A percentile compares a stretch with the other conserved stretches of the same genome.
Evolutionary conservation across 2,329 filamentous ascomycete genomes (phyloP).

Genomic region (Paracoccidioides brasiliensis): DNA sequence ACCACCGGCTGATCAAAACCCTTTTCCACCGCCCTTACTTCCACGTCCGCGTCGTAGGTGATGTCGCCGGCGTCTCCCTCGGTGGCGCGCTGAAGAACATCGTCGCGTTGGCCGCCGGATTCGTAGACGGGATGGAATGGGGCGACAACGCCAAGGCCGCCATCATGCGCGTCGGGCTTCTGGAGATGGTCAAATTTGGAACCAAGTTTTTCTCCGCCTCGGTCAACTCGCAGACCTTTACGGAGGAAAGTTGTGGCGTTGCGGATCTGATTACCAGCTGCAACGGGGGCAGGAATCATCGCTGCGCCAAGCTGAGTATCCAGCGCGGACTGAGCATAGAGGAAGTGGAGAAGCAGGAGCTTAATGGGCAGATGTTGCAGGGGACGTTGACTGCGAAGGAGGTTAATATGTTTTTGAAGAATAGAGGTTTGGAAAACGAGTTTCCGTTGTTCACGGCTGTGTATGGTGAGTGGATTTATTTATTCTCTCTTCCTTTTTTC

Average conservation of each 20-base stretch:
- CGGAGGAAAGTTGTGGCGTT: constrained; percentile 90
- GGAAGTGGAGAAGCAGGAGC: constrained; percentile 75
- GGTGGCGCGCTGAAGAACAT: constrained; percentile 95
- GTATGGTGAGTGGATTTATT: constrained; percentile 37
- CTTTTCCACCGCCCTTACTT: constrained; percentile 97
- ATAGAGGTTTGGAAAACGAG: constrained; percentile 60
- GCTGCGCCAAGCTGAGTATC: constrained; percentile 79
- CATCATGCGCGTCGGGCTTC: constrained; percentile 86
- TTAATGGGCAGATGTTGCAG: constrained; percentile 95
- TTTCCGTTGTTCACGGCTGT: constrained; percentile 92
- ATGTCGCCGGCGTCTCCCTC: constrained; percentile 93
- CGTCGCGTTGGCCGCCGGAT: constrained; percentile 84
- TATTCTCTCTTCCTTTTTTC: neutral
- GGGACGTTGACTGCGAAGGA: constrained; percentile 85
- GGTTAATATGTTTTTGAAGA: constrained; percentile 77
- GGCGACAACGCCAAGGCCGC: constrained; percentile 98
- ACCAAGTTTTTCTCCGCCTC: constrained; percentile 82
- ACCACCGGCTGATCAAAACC: constrained; percentile 67
- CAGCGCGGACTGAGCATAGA: constrained; percentile 66
- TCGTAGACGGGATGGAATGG: constrained; percentile 91
- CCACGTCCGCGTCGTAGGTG: constrained; percentile 83
- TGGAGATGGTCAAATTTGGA: constrained; percentile 95
- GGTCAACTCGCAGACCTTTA: constrained; percentile 73
- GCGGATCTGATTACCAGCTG: constrained; percentile 93
- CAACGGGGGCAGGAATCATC: constrained; percentile 83